phyloP scores from a whole-genome alignment of 176 grass and related monocot genomes.

The Triticum monococcum region DNA sequence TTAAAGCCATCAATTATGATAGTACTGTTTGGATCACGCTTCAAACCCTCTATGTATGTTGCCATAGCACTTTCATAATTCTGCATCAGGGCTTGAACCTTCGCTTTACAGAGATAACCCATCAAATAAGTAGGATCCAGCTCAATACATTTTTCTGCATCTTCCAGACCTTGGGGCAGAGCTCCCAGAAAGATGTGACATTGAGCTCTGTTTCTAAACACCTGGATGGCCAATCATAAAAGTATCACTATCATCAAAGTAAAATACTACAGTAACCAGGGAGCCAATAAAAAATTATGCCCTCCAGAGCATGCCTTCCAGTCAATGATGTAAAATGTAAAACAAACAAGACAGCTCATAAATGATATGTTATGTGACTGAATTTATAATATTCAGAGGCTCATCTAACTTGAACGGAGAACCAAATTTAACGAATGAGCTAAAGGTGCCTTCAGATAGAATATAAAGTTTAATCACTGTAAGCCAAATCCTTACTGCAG shows the following conservation, averaged over 20 bases:
- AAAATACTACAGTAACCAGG: no score
- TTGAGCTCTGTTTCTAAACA: conserved; percentile 50
- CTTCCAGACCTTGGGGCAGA: conserved; percentile 42
- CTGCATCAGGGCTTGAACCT: conserved; percentile 36
- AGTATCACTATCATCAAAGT: background rate
- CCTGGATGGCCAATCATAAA: conserved; percentile 14
- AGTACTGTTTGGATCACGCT: conserved; percentile 47
- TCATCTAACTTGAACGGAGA: background rate
- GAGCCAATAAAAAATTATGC: background rate
- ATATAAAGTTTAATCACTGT: no score
- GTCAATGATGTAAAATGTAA: background rate
- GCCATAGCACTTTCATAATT: conserved; percentile 36
- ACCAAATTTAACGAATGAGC: background rate
- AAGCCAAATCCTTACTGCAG: conserved; percentile 33
- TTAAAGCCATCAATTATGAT: conserved; percentile 40
- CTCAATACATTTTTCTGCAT: conserved; percentile 56
- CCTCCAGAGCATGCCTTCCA: background rate
- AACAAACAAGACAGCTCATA: background rate
- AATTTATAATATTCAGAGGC: background rate
- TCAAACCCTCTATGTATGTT: conserved; percentile 56
- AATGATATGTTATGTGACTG: background rate
- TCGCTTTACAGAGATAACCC: conserved; percentile 49
- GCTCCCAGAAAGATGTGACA: conserved; percentile 47
- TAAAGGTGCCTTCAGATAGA: no score
- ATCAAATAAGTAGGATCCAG: conserved; percentile 49